phyloP scores from a whole-genome alignment of 768 basidiomycete species.

The Agrocybe praecox region DNA sequence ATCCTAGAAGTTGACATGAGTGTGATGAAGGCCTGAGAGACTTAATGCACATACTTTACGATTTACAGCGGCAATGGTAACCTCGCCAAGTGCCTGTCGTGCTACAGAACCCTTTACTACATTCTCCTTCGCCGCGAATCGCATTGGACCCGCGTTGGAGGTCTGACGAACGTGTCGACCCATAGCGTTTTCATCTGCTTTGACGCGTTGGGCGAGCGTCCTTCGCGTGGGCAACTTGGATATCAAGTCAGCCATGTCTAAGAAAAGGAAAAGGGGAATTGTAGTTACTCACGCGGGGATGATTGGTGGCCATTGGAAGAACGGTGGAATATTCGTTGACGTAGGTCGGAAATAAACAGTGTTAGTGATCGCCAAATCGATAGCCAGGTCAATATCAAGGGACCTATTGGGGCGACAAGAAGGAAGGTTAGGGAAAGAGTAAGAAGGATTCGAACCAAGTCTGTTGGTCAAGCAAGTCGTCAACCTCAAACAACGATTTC shows the following conservation, averaged over 20 bases:
- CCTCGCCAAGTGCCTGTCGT: slow-evolving; percentile 80
- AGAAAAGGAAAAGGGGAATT: slow-evolving; percentile 8
- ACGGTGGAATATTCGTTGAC: not conserved
- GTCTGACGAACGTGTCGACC: slow-evolving; percentile 66
- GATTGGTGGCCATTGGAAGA: slow-evolving; percentile 58
- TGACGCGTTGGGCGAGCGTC: slow-evolving; percentile 63
- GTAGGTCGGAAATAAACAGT: slow-evolving; percentile 5
- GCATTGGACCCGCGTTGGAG: slow-evolving; percentile 53
- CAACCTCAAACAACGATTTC: slow-evolving; percentile 39
- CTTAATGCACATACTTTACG: slow-evolving; percentile 57
- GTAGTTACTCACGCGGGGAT: slow-evolving; percentile 53
- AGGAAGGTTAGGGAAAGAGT: slow-evolving; percentile 23
- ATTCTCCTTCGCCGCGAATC: slow-evolving; percentile 51
- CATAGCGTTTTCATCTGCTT: slow-evolving; percentile 79
- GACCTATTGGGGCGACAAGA: slow-evolving; percentile 30
- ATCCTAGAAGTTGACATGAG: slow-evolving; percentile 37
- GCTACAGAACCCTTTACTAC: slow-evolving; percentile 58
- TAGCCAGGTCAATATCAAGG: slow-evolving; percentile 24
- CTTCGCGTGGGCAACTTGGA: slow-evolving; percentile 70
- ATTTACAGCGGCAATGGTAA: slow-evolving; percentile 77
- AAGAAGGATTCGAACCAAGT: slow-evolving; percentile 28
- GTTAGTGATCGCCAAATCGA: slow-evolving; percentile 7
- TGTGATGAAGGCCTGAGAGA: not conserved
- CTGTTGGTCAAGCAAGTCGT: slow-evolving; percentile 32
- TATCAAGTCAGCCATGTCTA: slow-evolving; percentile 14